phyloP scores from a whole-genome alignment of 495 filamentous ascomycete genomes.

The Tuber microsphaerosporum region DNA sequence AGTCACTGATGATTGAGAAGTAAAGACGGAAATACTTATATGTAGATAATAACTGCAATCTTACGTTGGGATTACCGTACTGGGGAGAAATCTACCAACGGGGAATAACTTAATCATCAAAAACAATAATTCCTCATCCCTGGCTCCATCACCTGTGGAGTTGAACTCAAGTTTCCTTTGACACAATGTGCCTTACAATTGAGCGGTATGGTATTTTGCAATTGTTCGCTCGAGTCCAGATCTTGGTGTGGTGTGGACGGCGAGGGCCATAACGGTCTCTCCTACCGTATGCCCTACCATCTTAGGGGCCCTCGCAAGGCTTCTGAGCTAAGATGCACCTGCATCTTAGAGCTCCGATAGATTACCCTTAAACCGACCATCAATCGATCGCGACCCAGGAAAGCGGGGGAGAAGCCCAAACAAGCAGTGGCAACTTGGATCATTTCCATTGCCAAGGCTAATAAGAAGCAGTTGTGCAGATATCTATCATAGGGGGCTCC shows the following conservation, averaged over 20 bases:
- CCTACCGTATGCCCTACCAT: not conserved
- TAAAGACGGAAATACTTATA: not conserved
- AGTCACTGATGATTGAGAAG: not conserved
- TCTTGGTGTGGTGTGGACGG: not conserved
- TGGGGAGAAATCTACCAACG: too few relatives aligned
- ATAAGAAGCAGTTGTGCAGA: not conserved
- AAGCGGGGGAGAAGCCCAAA: not conserved
- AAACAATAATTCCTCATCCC: too few relatives aligned
- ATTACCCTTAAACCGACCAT: too few relatives aligned
- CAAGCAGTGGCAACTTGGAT: not conserved
- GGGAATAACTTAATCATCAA: not conserved
- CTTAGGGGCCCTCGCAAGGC: not conserved
- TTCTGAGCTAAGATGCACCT: not conserved
- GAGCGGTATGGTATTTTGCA: not conserved
- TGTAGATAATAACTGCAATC: not conserved
- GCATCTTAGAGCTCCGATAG: not conserved
- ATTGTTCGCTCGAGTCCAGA: not conserved
- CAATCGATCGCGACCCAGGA: too few relatives aligned
- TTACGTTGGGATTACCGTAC: not conserved
- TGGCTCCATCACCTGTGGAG: not conserved
- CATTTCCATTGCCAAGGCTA: not conserved
- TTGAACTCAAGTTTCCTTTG: not conserved
- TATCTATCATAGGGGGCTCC: not conserved
- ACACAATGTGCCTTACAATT: not conserved
- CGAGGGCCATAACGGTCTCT: too few relatives aligned